Conservation (phyloP, 192 early-diverging fungal species). For the Umbelopsis sp. region DNA sequence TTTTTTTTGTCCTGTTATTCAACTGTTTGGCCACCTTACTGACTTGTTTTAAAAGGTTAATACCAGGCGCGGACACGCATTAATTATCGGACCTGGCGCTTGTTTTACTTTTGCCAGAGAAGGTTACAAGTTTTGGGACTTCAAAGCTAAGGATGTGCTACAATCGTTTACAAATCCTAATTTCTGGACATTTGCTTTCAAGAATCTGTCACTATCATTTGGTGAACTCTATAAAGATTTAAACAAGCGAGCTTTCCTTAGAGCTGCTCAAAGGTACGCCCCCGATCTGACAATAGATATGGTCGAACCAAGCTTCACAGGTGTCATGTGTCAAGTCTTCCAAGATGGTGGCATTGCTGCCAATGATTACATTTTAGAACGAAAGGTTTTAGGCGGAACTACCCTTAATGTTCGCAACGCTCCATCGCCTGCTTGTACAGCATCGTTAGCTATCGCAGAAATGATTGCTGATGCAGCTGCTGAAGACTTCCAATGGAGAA, state of each 20-base stretch:
- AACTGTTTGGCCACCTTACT: neutral
- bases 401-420: slow-evolving; percentile 39
- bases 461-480: slow-evolving; percentile 30
- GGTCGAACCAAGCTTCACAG: slow-evolving; percentile 36
- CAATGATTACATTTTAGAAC: slow-evolving; percentile 35
- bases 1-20: neutral
- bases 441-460: slow-evolving; percentile 37
- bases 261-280: slow-evolving; percentile 27
- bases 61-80: slow-evolving; percentile 30
- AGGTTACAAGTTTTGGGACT: slow-evolving; percentile 32
- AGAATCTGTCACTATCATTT: slow-evolving; percentile 28
- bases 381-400: slow-evolving; percentile 32
- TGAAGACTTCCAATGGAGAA: slow-evolving; percentile 31
- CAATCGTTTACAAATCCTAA: slow-evolving; percentile 19
- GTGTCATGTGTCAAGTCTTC: slow-evolving; percentile 40
- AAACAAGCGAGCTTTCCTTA: slow-evolving; percentile 29
- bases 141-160: slow-evolving; percentile 23
- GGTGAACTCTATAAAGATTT: slow-evolving; percentile 37
- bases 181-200: slow-evolving; percentile 34
- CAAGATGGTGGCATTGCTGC: slow-evolving; percentile 28
- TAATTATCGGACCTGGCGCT: slow-evolving; percentile 39
- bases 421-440: slow-evolving; percentile 35
- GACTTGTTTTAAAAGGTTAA: neutral
- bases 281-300: slow-evolving; percentile 31
- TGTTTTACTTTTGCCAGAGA: slow-evolving; percentile 38